Percentiles rank a stretch among this genome's conserved stretches.
These are phyloP conservation scores for Elaeis guineensis DNA, from an alignment of 176 grass and related monocot species.

Conservation along the genomic window DNA sequence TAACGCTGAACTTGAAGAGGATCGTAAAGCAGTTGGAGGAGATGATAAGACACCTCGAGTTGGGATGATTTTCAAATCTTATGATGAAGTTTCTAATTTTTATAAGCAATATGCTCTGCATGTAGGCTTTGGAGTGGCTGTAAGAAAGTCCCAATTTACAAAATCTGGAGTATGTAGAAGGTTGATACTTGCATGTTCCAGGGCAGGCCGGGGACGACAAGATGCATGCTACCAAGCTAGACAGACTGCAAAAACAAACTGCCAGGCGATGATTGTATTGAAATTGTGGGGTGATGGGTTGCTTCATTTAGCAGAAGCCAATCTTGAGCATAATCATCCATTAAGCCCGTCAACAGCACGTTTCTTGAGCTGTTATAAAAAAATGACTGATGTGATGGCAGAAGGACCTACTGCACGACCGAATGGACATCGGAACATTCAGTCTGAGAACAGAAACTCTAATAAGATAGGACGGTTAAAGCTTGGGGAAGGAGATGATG, in stretches of 20 bases:
- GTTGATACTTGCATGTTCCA: conserved; percentile 16
- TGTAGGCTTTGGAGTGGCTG: conserved; percentile 16
- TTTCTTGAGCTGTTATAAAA: conserved; percentile 13
- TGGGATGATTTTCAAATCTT: conserved; percentile 8
- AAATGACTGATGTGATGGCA: conserved; percentile 4
- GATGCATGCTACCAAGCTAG: conserved; percentile 16
- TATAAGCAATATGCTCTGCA: conserved; percentile 12
- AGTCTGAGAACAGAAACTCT: conserved; percentile 6
- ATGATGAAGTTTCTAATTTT: conserved; percentile 11
- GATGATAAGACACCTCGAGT: conserved; percentile 6
- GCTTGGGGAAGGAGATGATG: conserved; percentile 17
- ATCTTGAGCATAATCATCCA: conserved; percentile 17
- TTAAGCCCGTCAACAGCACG: conserved; percentile 13
- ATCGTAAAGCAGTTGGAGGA: conserved; percentile 1
- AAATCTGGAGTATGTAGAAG: conserved; percentile 11
- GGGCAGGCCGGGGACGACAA: conserved; percentile 1
- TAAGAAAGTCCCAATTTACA: conserved; percentile 12
- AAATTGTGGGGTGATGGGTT: conserved; percentile 6
- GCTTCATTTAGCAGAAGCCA: conserved; percentile 12
- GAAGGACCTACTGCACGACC: not conserved
- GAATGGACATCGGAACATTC: not conserved
- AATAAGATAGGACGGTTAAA: conserved; percentile 6
- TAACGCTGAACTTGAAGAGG: not conserved
- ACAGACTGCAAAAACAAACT: conserved; percentile 17
- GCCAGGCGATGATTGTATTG: conserved; percentile 9